Evolutionary conservation across 306 rosid species (phyloP), one percentile per base, ranked within the genome.

Genomic region (Quercus aquifolioides): DNA sequence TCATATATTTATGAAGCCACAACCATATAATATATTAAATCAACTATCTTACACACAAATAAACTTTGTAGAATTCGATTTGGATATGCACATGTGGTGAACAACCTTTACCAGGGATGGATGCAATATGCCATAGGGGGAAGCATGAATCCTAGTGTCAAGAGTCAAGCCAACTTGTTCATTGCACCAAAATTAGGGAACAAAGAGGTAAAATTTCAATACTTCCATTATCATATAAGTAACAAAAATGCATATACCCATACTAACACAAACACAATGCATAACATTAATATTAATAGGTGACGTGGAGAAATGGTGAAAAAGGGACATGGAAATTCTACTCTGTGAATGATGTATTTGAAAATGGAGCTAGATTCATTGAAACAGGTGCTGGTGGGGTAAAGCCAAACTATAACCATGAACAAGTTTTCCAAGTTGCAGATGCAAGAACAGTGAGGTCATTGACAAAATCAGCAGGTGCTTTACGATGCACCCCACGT

Each of bases 141-240:
- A 19, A 68, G 72, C 52, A 68, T 12, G 75, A 23, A 9, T 41
- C 75, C 75, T 18, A 71, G 35, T 85, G 81, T 82, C 25, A 87
- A 87, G 76, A 87, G 90, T 23, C 83, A 87, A 71, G 35, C 86
- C 68, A 87, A 87, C 73, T 81, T 84, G 15, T 85, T 87, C n/a
- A 82, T 87, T 83, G 89, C 87, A 71, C 89, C 89, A 0, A 75
- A 46, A 43, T 33, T 58, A 0, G 84, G 87, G 15, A 87, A 38
- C 52, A 67, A 68, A 8, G 89, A 83, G 87, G 89, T 85, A 82
- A 41, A 41, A 21, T 5, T 1, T 10, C 64, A 57, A 20, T 46
- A 15, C n/a, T 19, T 1, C 4, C 21, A 49, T 10, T 49, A 1
- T 41, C 46, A 41, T 41, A 8, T 41, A 2, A 41, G 46, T 41